These are phyloP conservation scores for Martiniozyma asiatica DNA, from an alignment of 1,139 yeast genomes.

Conservation along the genomic window DNA sequence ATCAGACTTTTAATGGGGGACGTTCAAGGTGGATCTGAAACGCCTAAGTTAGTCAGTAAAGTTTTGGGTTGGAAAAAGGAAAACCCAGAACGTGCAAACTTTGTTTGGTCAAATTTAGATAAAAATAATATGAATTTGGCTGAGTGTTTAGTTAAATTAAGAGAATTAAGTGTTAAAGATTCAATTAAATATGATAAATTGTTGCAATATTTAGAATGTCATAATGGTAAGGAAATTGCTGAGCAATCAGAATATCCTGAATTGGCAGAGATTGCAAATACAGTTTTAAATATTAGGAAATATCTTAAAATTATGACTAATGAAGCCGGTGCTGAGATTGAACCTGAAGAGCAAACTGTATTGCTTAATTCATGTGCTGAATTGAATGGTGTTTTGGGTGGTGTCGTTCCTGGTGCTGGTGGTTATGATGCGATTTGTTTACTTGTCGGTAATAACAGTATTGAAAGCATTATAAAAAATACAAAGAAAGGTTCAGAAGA, in stretches of 20 bases:
- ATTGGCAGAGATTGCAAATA: constrained; percentile 19
- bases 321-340: constrained; percentile 73
- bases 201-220: constrained; percentile 15
- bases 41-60: constrained; percentile 76
- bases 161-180: constrained; percentile 21
- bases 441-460: constrained; percentile 40
- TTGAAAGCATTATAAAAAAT: constrained; percentile 31
- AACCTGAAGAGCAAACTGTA: constrained; percentile 65
- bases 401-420: constrained; percentile 98
- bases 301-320: constrained; percentile 48
- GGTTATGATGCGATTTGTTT: constrained; percentile 88
- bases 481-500: constrained; percentile 23
- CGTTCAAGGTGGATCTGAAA: constrained; percentile 82
- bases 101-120: constrained; percentile 46
- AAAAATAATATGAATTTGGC: constrained; percentile 48
- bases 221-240: constrained; percentile 7
- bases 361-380: constrained; percentile 50
- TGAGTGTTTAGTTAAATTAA: constrained; percentile 31
- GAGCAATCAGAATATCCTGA: neutral
- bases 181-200: constrained; percentile 21
- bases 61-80: constrained; percentile 59
- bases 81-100: constrained; percentile 37
- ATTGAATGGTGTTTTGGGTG: constrained; percentile 72
- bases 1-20: constrained; percentile 82
- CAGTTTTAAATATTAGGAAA: constrained; percentile 39